Base-by-base conservation (phyloP, 75 land plant genomes). In the Selaginella tamariscina region DNA sequence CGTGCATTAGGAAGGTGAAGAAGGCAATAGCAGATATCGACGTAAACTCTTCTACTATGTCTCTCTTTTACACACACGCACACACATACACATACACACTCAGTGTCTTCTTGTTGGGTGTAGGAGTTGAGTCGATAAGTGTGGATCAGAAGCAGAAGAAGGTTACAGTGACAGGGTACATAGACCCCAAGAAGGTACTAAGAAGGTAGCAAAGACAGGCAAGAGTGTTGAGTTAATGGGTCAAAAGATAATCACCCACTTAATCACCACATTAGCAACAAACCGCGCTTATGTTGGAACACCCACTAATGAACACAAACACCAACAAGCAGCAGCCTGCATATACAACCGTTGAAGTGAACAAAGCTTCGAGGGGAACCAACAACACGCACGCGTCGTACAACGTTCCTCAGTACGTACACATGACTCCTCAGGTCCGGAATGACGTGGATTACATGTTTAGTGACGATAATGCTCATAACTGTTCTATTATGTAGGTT, bases 121-220 rank as follows among this genome's bases (percentile, higher is more conserved):
- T 21, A 59, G 62, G 62, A 2, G 62, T 59, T 21, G 62, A 59
- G 18, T 59, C 24, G n/a, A 59, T 59, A 5, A 8, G n/a, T 8
- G 62, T 59, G 5, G 62, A 59, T n/a, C 24, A 23, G 21, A 59
- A 59, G 62, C 62, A 59, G 23, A 59, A 59, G 62, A 59, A 59
- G 62, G 26, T 59, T 2, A 8, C 62, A 2, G 62, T 59, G 62
- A 59, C 62, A n/a, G 62, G 62, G 18, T 26, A 59, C 62, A 59
- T 59, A 5, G 62, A 59, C 26, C 62, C 62, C 23, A 59, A 59
- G 62, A 59, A 59, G 21, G 62, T 59, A 23, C 26, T 59, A 59
- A 59, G 62, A 59, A 59, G 62, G 62, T 59, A 5, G 5, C 24
- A 5, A 59, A 59, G 62, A 59, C 62, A n/a, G 62, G 62, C 62